Conservation (phyloP, 2,329 filamentous ascomycete species). For the Fusarium subtropicale region DNA sequence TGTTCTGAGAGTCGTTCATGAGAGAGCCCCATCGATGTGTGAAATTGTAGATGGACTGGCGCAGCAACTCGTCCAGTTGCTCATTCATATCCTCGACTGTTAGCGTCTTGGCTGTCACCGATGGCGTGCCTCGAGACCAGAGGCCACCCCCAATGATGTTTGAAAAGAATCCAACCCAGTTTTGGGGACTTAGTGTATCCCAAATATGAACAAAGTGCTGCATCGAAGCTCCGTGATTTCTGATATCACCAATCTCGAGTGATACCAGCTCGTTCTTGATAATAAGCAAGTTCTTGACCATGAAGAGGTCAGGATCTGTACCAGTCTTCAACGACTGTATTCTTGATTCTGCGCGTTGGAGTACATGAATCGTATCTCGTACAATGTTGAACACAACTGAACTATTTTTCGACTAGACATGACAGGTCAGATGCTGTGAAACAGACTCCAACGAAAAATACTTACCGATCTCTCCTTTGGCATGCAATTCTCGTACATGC, state of each 20-base stretch:
- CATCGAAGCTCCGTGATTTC: conserved; percentile 61
- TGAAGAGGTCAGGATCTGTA: conserved; percentile 86
- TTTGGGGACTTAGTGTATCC: conserved; percentile 70
- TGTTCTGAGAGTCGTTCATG: conserved; percentile 61
- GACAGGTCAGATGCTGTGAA: conserved; percentile 27
- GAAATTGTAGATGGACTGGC: conserved; percentile 72
- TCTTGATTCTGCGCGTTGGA: conserved; percentile 79
- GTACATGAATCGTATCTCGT: conserved; percentile 85
- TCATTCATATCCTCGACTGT: conserved; percentile 71
- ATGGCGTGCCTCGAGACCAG: conserved; percentile 56
- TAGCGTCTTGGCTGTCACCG: conserved; percentile 55
- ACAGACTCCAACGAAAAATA: conserved; percentile 12
- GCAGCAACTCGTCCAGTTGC: conserved; percentile 71
- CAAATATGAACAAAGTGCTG: conserved; percentile 74
- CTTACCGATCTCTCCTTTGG: conserved; percentile 72
- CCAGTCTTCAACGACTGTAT: conserved; percentile 71
- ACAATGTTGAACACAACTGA: conserved; percentile 77
- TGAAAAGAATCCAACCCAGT: conserved; percentile 69
- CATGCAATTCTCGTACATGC: conserved; percentile 73
- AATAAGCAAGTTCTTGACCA: conserved; percentile 93
- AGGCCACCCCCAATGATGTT: conserved; percentile 67
- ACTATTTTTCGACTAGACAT: conserved; percentile 58
- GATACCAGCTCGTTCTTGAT: conserved; percentile 96
- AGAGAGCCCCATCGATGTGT: conserved; percentile 69
- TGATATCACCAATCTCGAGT: conserved; percentile 85